Evolutionary conservation across 495 filamentous ascomycete species (phyloP).

Genomic region (Cryomyces minteri): DNA sequence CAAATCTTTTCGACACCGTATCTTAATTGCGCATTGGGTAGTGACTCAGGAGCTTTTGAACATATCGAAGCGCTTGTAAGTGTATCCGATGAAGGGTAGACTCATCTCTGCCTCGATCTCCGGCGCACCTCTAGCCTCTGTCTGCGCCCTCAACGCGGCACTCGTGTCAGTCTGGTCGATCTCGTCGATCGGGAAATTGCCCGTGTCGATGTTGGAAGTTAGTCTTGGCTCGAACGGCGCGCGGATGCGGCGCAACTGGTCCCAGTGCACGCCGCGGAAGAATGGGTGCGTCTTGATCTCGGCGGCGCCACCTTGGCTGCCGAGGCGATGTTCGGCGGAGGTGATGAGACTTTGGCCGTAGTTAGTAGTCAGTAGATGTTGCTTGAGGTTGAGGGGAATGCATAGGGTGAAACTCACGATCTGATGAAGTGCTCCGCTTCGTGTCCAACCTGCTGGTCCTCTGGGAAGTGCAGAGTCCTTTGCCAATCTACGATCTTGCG

Average conservation of each 20-base stretch:
- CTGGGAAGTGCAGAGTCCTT: constrained; percentile 87
- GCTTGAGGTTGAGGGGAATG: not conserved
- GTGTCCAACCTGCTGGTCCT: constrained; percentile 71
- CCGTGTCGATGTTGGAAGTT: constrained; percentile 83
- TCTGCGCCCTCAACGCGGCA: constrained; percentile 47
- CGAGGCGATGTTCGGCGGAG: constrained; percentile 78
- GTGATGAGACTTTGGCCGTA: constrained; percentile 61
- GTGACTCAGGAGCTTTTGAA: constrained; percentile 25
- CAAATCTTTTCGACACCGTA: no score
- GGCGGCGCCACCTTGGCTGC: constrained; percentile 53
- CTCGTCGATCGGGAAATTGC: constrained; percentile 96
- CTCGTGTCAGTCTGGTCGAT: constrained; percentile 83
- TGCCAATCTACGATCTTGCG: constrained; percentile 99
- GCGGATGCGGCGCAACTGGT: constrained; percentile 73
- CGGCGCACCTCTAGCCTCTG: constrained; percentile 34
- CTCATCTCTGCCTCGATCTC: constrained; percentile 68
- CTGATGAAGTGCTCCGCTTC: constrained; percentile 80
- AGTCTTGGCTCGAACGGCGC: constrained; percentile 92
- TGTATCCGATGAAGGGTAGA: constrained; percentile 94
- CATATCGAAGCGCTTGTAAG: constrained; percentile 94
- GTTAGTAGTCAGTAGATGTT: not conserved
- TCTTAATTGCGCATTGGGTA: no score
- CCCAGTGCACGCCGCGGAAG: constrained; percentile 91
- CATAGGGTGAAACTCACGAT: constrained; percentile 32
- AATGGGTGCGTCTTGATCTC: constrained; percentile 90